Conservation (phyloP, 768 basidiomycete genomes). For the Kwoniella shandongensis region DNA sequence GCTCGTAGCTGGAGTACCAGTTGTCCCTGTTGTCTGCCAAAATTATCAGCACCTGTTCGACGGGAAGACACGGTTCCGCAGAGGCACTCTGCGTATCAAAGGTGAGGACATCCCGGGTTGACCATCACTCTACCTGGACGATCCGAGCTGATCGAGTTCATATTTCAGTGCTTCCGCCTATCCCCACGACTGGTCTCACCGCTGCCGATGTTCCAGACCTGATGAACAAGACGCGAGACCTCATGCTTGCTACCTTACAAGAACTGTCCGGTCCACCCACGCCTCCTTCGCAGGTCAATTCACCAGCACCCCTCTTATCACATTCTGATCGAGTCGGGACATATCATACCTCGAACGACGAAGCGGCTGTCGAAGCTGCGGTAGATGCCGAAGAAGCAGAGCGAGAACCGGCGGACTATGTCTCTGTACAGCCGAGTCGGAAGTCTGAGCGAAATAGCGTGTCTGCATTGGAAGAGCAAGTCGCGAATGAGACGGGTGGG, state of each 20-base stretch:
- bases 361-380: constrained; percentile 18
- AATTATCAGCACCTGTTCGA: constrained; percentile 88
- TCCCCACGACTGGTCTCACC: constrained; percentile 70
- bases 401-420: neutral
- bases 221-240: constrained; percentile 65
- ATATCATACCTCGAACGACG: constrained; percentile 12
- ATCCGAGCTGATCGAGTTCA: neutral
- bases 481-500: neutral
- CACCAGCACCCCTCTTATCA: constrained; percentile 22
- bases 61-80: constrained; percentile 66
- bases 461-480: neutral
- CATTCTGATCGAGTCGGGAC: constrained; percentile 6
- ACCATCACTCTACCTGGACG: constrained; percentile 1
- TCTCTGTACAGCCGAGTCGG: neutral
- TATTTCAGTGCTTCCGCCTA: constrained; percentile 76
- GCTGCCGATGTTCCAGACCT: constrained; percentile 69
- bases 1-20: constrained; percentile 70
- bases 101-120: no score
- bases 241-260: constrained; percentile 74
- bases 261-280: constrained; percentile 63
- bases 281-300: constrained; percentile 3
- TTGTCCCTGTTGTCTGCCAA: constrained; percentile 85
- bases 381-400: constrained; percentile 23
- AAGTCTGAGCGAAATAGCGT: neutral
- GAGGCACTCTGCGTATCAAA: constrained; percentile 74